Percentiles rank a stretch among this genome's conserved stretches.
phyloP scores from a whole-genome alignment of 2,329 filamentous ascomycete genomes.

The Thermomyces lanuginosus region DNA sequence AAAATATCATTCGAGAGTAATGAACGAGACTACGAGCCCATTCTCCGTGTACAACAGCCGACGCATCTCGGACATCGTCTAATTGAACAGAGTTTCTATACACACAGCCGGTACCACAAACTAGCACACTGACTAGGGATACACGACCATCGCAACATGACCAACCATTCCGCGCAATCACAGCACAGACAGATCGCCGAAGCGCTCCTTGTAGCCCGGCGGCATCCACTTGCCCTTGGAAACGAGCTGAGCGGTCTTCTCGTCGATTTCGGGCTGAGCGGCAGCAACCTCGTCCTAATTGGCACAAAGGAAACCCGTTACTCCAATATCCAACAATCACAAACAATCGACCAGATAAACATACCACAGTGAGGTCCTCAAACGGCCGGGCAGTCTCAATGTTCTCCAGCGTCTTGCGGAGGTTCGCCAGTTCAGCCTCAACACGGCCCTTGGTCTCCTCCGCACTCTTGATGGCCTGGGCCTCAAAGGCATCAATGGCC shows the following conservation, averaged over 20 bases:
- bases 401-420: constrained; percentile 89
- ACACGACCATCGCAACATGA: constrained; percentile 19
- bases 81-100: too few relatives aligned
- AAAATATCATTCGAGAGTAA: too few relatives aligned
- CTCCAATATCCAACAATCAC: neutral
- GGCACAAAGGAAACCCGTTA: constrained; percentile 5
- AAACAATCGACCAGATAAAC: constrained; percentile 27
- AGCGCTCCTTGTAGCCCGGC: constrained; percentile 99
- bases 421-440: constrained; percentile 81
- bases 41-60: too few relatives aligned
- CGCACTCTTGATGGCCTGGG: constrained; percentile 90
- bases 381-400: constrained; percentile 93
- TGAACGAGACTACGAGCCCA: too few relatives aligned
- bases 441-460: constrained; percentile 94
- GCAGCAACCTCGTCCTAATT: constrained; percentile 79
- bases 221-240: constrained; percentile 97
- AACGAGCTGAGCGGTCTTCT: constrained; percentile 88
- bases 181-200: constrained; percentile 87
- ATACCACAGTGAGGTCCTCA: constrained; percentile 91
- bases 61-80: too few relatives aligned
- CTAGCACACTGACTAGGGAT: constrained; percentile 18
- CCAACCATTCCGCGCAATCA: too few relatives aligned
- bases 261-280: constrained; percentile 90
- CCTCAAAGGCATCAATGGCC: constrained; percentile 95
- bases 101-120: too few relatives aligned